These are phyloP conservation scores for Fonsecaea monophora DNA, from an alignment of 2,329 filamentous ascomycete genomes.

Conservation along the genomic window DNA sequence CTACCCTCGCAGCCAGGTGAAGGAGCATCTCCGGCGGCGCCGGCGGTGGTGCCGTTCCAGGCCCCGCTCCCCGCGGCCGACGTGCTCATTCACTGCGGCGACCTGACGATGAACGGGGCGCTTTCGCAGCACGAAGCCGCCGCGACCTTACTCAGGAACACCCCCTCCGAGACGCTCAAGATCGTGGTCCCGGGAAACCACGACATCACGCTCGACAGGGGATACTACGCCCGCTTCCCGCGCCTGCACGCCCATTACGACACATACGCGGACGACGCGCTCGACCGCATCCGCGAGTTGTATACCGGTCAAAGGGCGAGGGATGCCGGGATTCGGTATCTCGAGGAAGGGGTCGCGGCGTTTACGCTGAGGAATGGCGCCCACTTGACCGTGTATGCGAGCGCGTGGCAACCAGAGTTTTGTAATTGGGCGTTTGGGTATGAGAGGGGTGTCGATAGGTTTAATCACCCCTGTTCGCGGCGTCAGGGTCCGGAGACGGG, in stretches of 20 bases:
- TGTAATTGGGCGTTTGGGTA: constrained; percentile 65
- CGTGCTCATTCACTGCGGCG: constrained; percentile 65
- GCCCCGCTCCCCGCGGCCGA: constrained; percentile 58
- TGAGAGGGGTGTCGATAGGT: constrained; percentile 58
- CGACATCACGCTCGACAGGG: constrained; percentile 63
- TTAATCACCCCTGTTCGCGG: constrained; percentile 50
- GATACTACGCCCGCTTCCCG: constrained; percentile 51
- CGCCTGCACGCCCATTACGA: constrained; percentile 40
- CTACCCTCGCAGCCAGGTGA: constrained; percentile 14
- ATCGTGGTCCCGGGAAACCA: constrained; percentile 70
- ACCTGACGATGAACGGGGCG: constrained; percentile 62
- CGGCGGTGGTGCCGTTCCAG: constrained; percentile 37
- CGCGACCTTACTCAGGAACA: constrained; percentile 53
- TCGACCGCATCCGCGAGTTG: constrained; percentile 50
- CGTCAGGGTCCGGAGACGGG: too few species aligned
- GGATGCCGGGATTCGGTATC: constrained; percentile 57
- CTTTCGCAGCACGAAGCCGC: constrained; percentile 56
- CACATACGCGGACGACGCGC: constrained; percentile 40
- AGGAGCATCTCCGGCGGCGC: not conserved
- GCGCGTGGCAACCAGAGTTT: constrained; percentile 64
- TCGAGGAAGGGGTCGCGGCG: constrained; percentile 61
- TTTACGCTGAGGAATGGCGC: constrained; percentile 60
- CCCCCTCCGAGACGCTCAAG: constrained; percentile 63
- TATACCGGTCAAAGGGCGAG: constrained; percentile 56
- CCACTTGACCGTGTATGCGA: constrained; percentile 60